Percentiles rank a stretch among this genome's conserved stretches.
Conservation (phyloP, 768 basidiomycete species). For the Guyanaporus albipodus region DNA sequence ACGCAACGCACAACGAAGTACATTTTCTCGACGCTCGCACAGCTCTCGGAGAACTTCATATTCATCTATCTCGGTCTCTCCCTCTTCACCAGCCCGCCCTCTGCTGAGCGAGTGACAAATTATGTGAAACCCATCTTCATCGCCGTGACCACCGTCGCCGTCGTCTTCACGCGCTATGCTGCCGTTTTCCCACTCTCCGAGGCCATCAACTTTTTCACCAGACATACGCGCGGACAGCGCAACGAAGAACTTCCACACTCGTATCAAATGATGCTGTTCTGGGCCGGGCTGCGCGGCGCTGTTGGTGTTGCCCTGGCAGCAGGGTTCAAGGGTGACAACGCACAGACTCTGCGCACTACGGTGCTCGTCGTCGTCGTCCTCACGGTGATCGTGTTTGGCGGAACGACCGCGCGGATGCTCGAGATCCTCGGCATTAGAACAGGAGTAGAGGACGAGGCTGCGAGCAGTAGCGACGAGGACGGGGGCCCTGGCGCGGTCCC, state of each 20-base stretch:
- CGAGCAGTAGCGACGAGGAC: constrained; percentile 52
- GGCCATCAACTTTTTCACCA: constrained; percentile 89
- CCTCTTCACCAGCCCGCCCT: constrained; percentile 87
- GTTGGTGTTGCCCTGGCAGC: constrained; percentile 97
- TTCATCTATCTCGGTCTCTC: constrained; percentile 98
- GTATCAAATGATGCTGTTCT: constrained; percentile 99
- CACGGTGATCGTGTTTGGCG: constrained; percentile 92
- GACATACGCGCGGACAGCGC: constrained; percentile 79
- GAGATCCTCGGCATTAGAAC: constrained; percentile 95
- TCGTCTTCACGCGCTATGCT: constrained; percentile 91
- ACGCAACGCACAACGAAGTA: constrained; percentile 95
- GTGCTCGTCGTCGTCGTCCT: constrained; percentile 94
- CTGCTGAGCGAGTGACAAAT: constrained; percentile 67
- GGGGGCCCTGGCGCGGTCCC: constrained; percentile 17
- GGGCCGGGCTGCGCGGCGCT: constrained; percentile 95
- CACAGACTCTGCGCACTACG: constrained; percentile 85
- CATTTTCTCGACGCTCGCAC: constrained; percentile 91
- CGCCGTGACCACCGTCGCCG: constrained; percentile 83
- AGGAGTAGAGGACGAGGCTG: constrained; percentile 91
- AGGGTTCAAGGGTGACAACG: constrained; percentile 92
- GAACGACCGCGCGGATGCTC: constrained; percentile 95
- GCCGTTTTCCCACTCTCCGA: constrained; percentile 96
- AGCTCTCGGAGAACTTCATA: constrained; percentile 97
- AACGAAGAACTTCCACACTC: constrained; percentile 92
- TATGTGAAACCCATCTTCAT: constrained; percentile 97